Evolutionary conservation across 192 early-diverging fungal genomes (phyloP).

Genomic region (Coemansia sp.): DNA sequence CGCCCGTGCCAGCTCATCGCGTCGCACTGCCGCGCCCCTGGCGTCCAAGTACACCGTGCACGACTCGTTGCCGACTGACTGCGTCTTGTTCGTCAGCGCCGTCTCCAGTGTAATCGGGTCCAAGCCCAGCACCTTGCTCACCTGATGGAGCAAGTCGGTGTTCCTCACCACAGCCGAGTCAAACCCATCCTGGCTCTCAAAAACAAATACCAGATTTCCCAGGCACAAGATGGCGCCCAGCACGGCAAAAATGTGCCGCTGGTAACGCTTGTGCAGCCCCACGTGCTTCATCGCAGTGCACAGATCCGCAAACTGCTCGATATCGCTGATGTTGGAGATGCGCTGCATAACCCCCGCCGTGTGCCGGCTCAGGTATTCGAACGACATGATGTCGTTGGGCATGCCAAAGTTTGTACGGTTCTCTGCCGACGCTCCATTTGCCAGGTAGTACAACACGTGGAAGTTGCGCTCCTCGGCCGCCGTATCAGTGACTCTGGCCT

Average conservation of each 20-base stretch:
- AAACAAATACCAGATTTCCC: conserved; percentile 78
- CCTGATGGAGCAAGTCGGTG: conserved; percentile 30
- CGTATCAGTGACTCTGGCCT: conserved; percentile 70
- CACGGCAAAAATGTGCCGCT: conserved; percentile 81
- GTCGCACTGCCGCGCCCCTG: conserved; percentile 65
- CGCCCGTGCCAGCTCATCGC: conserved; percentile 71
- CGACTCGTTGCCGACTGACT: conserved; percentile 78
- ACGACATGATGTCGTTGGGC: conserved; percentile 4
- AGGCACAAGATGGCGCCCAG: conserved; percentile 85
- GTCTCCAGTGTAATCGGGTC: conserved; percentile 68
- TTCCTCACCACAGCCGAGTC: conserved; percentile 69
- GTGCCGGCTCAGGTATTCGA: conserved; percentile 57
- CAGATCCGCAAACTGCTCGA: conserved; percentile 65
- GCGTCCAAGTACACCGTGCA: conserved; percentile 80
- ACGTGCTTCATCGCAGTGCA: conserved; percentile 61
- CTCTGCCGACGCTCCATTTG: conserved; percentile 73
- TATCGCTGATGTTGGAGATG: conserved; percentile 61
- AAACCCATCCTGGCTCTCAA: conserved; percentile 60
- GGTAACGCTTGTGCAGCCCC: conserved; percentile 84
- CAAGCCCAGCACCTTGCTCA: conserved; percentile 81
- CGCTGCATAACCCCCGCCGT: conserved; percentile 54
- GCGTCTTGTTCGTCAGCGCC: conserved; percentile 79
- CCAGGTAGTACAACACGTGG: conserved; percentile 93
- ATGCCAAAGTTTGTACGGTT: conserved; percentile 65
- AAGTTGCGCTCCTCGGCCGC: conserved; percentile 79